These are phyloP conservation scores for Orbilia oligospora DNA, from an alignment of 2,329 filamentous ascomycete genomes.

Conservation along the genomic window DNA sequence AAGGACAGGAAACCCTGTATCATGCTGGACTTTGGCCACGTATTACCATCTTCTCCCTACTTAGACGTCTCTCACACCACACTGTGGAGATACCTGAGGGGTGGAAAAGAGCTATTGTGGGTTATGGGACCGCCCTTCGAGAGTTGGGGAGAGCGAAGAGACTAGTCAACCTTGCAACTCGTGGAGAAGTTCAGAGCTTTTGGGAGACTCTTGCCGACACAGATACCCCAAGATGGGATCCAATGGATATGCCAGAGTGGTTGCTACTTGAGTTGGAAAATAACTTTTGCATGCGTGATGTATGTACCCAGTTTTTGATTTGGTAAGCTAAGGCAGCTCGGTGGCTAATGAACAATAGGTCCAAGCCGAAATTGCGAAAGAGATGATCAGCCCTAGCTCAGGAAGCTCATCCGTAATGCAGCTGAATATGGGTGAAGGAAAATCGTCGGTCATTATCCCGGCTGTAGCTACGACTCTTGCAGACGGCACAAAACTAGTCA, in stretches of 20 bases:
- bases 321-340: too few relatives aligned
- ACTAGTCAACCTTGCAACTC: constrained; percentile 65
- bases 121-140: constrained; percentile 68
- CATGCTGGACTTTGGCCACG: constrained; percentile 61
- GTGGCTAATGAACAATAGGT: constrained; percentile 64
- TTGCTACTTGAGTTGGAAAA: constrained; percentile 77
- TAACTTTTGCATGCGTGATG: constrained; percentile 74
- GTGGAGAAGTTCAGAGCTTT: constrained; percentile 65
- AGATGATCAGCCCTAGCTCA: constrained; percentile 71
- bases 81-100: constrained; percentile 61
- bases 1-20: constrained; percentile 31
- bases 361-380: constrained; percentile 73
- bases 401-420: constrained; percentile 73
- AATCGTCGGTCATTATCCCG: constrained; percentile 78
- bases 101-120: constrained; percentile 67
- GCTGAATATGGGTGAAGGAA: constrained; percentile 80
- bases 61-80: constrained; percentile 32
- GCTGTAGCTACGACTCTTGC: constrained; percentile 74
- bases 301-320: neutral
- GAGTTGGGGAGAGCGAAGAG: constrained; percentile 69
- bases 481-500: constrained; percentile 70
- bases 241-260: constrained; percentile 74
- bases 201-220: constrained; percentile 66
- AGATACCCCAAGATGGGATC: constrained; percentile 72
- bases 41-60: constrained; percentile 34